These are phyloP conservation scores for Globisporangium okanoganense DNA, from an alignment of 352 stramenopile genomes.

Conservation along the genomic window DNA sequence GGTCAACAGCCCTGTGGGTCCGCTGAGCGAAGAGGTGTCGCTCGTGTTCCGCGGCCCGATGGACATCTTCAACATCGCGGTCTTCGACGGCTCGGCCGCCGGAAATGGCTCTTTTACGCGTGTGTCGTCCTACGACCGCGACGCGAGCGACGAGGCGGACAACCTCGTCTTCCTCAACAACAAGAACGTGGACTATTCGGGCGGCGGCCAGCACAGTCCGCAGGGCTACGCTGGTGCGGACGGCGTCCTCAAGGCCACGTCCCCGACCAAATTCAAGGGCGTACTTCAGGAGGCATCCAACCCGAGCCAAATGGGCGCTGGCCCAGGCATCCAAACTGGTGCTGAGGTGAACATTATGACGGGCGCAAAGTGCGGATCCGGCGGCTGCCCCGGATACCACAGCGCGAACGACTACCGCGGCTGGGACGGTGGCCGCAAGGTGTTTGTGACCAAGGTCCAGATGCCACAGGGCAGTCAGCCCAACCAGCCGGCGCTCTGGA, in stretches of 20 bases:
- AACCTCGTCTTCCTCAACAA: conserved; percentile 30
- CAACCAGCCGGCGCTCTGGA: conserved; percentile 68
- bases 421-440: conserved; percentile 20
- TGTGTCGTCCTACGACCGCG: conserved; percentile 1
- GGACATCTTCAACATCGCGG: conserved; percentile 51
- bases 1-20: conserved; percentile 47
- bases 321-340: conserved; percentile 19
- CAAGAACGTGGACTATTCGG: conserved; percentile 22
- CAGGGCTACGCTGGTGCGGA: conserved; percentile 17
- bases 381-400: conserved; percentile 15
- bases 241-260: conserved; percentile 2
- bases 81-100: conserved; percentile 20
- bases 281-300: conserved; percentile 15
- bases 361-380: conserved; percentile 6
- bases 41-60: conserved; percentile 59
- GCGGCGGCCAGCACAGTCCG: conserved; percentile 11
- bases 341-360: conserved; percentile 30
- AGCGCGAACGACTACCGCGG: conserved; percentile 17
- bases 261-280: conserved; percentile 7
- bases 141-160: not conserved
- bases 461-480: conserved; percentile 21
- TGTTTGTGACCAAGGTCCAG: conserved; percentile 28
- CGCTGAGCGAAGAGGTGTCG: conserved; percentile 51
- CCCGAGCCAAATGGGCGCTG: conserved; percentile 8
- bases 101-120: not conserved